These are phyloP conservation scores for Thalia dealbata DNA, from an alignment of 176 grass and related monocot genomes.

Conservation along the genomic window DNA sequence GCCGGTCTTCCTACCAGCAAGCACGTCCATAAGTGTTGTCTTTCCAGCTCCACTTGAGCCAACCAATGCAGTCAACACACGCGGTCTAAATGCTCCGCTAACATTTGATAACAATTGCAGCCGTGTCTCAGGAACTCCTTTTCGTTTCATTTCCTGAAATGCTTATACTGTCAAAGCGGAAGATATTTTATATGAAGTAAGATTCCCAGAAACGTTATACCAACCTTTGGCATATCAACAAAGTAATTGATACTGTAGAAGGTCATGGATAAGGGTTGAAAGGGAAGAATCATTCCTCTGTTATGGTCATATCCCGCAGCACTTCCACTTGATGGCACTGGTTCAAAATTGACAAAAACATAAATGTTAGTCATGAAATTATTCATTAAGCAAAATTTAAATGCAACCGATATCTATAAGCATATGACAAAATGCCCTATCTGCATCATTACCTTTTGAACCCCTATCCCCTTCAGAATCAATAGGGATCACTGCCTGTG, in stretches of 20 bases:
- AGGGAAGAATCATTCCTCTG: slow-evolving; percentile 63
- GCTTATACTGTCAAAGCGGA: background rate
- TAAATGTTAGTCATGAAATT: background rate
- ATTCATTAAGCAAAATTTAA: background rate
- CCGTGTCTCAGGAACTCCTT: slow-evolving; percentile 39
- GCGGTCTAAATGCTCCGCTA: slow-evolving; percentile 58
- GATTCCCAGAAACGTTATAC: background rate
- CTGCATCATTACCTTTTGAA: background rate
- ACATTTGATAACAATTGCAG: slow-evolving; percentile 56
- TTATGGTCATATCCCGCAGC: slow-evolving; percentile 6
- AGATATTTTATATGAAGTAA: background rate
- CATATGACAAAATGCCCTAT: too few species aligned
- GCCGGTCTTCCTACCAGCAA: slow-evolving; percentile 68
- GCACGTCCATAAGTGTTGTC: slow-evolving; percentile 72
- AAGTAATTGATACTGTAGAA: slow-evolving; percentile 61
- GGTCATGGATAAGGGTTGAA: slow-evolving; percentile 56
- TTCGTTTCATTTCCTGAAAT: slow-evolving; percentile 39
- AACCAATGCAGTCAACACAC: slow-evolving; percentile 61
- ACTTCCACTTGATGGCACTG: background rate
- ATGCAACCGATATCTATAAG: too few species aligned
- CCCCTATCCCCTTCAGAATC: slow-evolving; percentile 17
- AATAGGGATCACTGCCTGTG: slow-evolving; percentile 32
- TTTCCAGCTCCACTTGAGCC: slow-evolving; percentile 76
- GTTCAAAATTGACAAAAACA: too few species aligned
- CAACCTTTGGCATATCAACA: slow-evolving; percentile 61